A percentile compares a stretch with the other conserved stretches of the same genome.
These are phyloP conservation scores for Plasmodium relictum DNA, from an alignment of 169 alveolate genomes.

Conservation along the genomic window DNA sequence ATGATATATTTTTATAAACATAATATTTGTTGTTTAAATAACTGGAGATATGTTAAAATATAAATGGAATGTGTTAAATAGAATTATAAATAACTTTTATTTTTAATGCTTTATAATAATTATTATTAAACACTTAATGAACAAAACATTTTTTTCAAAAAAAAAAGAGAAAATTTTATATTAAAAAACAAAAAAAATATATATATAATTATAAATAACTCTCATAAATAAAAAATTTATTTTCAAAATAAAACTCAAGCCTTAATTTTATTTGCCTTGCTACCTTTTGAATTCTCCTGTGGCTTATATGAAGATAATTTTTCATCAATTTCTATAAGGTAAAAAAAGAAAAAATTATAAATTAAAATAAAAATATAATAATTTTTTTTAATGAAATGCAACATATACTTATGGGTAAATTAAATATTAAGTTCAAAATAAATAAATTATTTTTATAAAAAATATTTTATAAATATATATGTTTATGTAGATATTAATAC, in stretches of 20 bases:
- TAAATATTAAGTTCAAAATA: neutral
- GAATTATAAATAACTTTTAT: neutral
- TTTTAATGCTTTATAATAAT: slow-evolving; percentile 4
- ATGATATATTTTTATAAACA: too few relatives aligned
- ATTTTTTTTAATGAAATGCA: neutral
- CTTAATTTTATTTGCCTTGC: slow-evolving; percentile 25
- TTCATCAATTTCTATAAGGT: slow-evolving; percentile 38
- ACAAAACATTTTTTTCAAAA: slow-evolving; percentile 15
- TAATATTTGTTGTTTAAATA: too few relatives aligned
- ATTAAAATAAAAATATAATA: neutral
- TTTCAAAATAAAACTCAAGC: slow-evolving; percentile 2
- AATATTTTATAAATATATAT: slow-evolving; percentile 7
- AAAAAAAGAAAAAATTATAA: slow-evolving; percentile 2
- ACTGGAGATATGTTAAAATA: too few relatives aligned
- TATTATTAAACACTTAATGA: slow-evolving; percentile 9
- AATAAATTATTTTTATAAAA: neutral
- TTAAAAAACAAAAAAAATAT: slow-evolving; percentile 6
- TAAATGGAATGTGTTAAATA: too few relatives aligned
- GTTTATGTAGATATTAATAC: neutral
- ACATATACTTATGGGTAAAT: slow-evolving; percentile 2
- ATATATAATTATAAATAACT: neutral
- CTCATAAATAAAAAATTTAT: neutral
- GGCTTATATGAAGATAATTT: slow-evolving; percentile 13
- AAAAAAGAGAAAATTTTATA: neutral
- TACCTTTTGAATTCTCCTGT: neutral